Conservation (phyloP, 192 early-diverging fungal genomes). For the Podila horticola region DNA sequence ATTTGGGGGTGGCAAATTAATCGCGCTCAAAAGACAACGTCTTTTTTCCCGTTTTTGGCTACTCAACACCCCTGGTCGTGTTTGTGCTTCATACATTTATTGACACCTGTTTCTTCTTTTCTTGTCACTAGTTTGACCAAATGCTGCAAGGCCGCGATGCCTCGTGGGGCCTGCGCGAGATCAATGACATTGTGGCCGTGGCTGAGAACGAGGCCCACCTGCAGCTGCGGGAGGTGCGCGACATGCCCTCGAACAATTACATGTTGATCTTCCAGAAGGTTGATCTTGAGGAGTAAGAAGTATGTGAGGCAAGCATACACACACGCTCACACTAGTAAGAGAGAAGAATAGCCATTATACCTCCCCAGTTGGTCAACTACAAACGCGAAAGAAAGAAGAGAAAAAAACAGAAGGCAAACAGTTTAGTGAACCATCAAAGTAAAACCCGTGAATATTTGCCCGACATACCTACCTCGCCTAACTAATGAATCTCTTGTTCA, state of each 20-base stretch:
- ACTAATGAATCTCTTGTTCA: neutral
- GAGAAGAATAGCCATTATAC: neutral
- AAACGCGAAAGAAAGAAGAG: neutral
- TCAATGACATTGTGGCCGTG: conserved; percentile 17
- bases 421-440: neutral
- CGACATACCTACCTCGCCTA: too few species aligned
- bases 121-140: conserved; percentile 21
- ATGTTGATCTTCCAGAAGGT: conserved; percentile 23
- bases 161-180: conserved; percentile 23
- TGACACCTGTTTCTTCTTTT: neutral
- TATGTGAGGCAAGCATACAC: neutral
- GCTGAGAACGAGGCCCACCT: conserved; percentile 5
- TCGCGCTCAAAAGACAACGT: too few species aligned
- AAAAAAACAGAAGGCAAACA: neutral
- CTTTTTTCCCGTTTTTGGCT: too few species aligned
- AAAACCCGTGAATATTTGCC: too few species aligned
- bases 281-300: conserved; percentile 3
- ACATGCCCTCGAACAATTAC: conserved; percentile 44
- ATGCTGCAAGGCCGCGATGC: conserved; percentile 23
- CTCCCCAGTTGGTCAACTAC: too few species aligned
- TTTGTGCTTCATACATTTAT: neutral
- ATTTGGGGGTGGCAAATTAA: too few species aligned
- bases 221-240: neutral
- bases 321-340: neutral
- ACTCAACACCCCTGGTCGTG: too few species aligned